A percentile compares a stretch with the other conserved stretches of the same genome.
Evolutionary conservation across 2,329 filamentous ascomycete species (phyloP).

Genomic region (Fusarium protoensiforme): DNA sequence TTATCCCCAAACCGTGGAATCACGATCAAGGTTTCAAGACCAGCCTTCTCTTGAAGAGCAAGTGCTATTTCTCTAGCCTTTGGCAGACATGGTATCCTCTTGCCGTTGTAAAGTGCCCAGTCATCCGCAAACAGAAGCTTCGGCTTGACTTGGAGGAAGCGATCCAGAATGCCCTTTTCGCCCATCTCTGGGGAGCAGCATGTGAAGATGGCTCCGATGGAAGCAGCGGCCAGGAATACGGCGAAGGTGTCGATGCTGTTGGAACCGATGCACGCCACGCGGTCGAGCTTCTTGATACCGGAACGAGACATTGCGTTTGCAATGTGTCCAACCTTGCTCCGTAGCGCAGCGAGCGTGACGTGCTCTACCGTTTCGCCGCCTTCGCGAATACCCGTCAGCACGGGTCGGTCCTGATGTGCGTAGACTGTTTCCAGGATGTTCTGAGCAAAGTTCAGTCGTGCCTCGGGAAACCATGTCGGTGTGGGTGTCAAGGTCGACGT

Average conservation of each 20-base stretch:
- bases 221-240: constrained; percentile 3
- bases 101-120: not conserved
- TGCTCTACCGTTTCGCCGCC: not conserved
- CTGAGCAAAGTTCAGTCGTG: not conserved
- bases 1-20: too few species aligned
- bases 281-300: not conserved
- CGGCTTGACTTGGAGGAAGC: not conserved
- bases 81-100: not conserved
- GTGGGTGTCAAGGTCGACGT: too few species aligned
- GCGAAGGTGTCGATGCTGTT: not conserved
- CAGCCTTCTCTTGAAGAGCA: too few species aligned
- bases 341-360: not conserved
- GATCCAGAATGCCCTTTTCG: not conserved
- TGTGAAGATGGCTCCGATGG: constrained; percentile 9
- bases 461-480: too few species aligned
- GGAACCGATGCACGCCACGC: not conserved
- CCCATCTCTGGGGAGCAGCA: constrained; percentile 4
- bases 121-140: constrained; percentile 1
- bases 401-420: not conserved
- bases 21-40: not conserved
- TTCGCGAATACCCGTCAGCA: not conserved
- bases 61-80: not conserved
- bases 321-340: not conserved
- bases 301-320: not conserved
- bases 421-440: not conserved